These are phyloP conservation scores for Adansonia madagascariensis DNA, from an alignment of 441 rosid genomes.

Conservation along the genomic window DNA sequence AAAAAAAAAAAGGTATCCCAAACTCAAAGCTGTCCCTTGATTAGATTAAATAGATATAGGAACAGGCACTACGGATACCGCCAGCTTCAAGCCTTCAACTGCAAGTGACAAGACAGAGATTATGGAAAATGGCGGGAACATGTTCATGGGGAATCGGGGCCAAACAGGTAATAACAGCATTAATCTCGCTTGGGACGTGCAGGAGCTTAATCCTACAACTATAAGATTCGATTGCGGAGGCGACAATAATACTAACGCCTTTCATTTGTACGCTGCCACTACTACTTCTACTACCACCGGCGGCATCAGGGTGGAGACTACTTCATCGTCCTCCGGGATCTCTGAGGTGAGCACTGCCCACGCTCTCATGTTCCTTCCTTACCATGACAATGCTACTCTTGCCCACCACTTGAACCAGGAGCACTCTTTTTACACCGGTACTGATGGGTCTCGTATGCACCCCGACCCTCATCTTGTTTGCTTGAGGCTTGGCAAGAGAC, in stretches of 20 bases:
- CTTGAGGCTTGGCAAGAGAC: slow-evolving; percentile 60
- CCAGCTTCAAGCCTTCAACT: background rate
- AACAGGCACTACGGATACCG: background rate
- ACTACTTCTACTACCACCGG: background rate
- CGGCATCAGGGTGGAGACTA: slow-evolving; percentile 15
- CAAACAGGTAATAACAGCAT: slow-evolving; percentile 18
- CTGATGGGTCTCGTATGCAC: slow-evolving; percentile 36
- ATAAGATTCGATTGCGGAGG: slow-evolving; percentile 34
- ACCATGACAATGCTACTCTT: background rate
- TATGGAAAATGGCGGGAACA: slow-evolving; percentile 49
- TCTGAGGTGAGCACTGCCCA: slow-evolving; percentile 17
- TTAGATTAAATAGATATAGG: background rate
- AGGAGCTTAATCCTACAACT: slow-evolving; percentile 25
- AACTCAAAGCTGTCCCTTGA: background rate
- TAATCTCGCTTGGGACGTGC: slow-evolving; percentile 32
- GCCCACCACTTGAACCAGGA: slow-evolving; percentile 22
- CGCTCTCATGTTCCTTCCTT: slow-evolving; percentile 34
- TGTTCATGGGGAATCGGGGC: slow-evolving; percentile 27
- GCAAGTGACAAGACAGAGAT: background rate
- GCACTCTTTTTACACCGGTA: slow-evolving; percentile 36
- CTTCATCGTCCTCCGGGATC: background rate
- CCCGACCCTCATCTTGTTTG: slow-evolving; percentile 58
- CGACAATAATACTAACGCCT: slow-evolving; percentile 1
- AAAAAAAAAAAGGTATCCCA: too few relatives aligned
- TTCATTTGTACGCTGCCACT: background rate